phyloP scores from a whole-genome alignment of 2,329 filamentous ascomycete genomes.

The Cordyceps javanica region DNA sequence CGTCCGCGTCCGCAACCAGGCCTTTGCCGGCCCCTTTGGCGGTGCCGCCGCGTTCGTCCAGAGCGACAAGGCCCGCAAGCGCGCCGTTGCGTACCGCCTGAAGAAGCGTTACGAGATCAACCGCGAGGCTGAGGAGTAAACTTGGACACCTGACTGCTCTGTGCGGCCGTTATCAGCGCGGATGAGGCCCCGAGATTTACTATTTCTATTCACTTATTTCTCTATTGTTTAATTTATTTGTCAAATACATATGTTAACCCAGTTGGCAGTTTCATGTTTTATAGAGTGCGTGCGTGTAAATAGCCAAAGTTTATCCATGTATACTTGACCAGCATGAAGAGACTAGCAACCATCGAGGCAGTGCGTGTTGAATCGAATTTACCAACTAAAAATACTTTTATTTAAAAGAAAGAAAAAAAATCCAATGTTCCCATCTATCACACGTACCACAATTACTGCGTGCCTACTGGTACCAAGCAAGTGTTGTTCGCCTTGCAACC shows the following conservation, averaged over 20 bases:
- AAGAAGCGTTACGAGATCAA: constrained; percentile 11
- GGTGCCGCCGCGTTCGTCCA: constrained; percentile 57
- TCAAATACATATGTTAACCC: background rate
- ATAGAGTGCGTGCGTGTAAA: too few relatives aligned
- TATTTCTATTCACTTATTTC: background rate
- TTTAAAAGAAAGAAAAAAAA: too few relatives aligned
- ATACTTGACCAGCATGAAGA: too few relatives aligned
- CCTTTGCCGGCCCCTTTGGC: constrained; percentile 55
- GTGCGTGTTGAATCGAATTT: too few relatives aligned
- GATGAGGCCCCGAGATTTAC: background rate
- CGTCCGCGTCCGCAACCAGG: constrained; percentile 52
- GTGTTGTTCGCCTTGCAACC: too few relatives aligned
- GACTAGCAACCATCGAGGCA: too few relatives aligned
- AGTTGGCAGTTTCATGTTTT: too few relatives aligned
- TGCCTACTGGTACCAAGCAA: too few relatives aligned
- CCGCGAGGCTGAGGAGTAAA: background rate
- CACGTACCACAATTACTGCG: too few relatives aligned
- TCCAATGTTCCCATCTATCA: too few relatives aligned
- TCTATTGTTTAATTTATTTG: background rate
- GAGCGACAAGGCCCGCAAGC: constrained; percentile 48
- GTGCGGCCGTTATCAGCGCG: background rate
- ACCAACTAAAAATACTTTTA: too few relatives aligned
- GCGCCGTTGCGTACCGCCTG: constrained; percentile 41
- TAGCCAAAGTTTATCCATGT: too few relatives aligned
- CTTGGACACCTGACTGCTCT: background rate